Base-by-base conservation (phyloP, 2,329 filamentous ascomycete species). In the Keithomyces neogunnii region DNA sequence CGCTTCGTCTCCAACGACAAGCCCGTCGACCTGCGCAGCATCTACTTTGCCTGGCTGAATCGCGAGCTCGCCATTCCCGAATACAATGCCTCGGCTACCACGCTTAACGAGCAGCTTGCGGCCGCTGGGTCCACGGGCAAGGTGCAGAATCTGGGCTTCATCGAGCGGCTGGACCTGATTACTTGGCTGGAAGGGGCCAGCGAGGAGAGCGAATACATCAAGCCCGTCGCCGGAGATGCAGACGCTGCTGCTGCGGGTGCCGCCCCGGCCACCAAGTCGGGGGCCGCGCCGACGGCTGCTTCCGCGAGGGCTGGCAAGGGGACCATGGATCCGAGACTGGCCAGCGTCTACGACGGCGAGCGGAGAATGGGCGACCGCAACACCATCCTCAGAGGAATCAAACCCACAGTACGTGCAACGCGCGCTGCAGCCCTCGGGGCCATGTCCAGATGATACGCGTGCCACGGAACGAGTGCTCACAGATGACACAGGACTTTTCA, bases 1-100 rank as follows among this genome's bases (percentile, higher is more conserved):
- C 89, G 93, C 61, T 97, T 97, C 73, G 79, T 88, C 54, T 91
- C 89, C n/a, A 80, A 81, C 53, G 81, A 80, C 60, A 77, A 81
- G 51, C 78, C 86, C 4, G 84, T 96, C 62, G 89, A 96, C 66
- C 76, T 99, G 59, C 89, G 93, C 65, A 93, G 87, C 66, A 92
- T 96, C 70, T 96, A 92, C 74, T 96, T 97, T 65, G 90, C 90
- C 51, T 99, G 90, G 89, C 77, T 88, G 62, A 95, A 96, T 71
- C 89, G 90, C 68, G 92, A 97, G 72, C 83, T 86, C 51, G 83
- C 86, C 50, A 90, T 95, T 58, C 87, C 88, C 9, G 89, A 95
- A 61, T 97, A 97, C 77, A 93, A 96, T 69, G 82, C 86, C 30
- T 85, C 86, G 0, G 88, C 89, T 11, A 84, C 87, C 61, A 78